Percentiles rank a stretch among this genome's conserved stretches.
phyloP scores from a whole-genome alignment of 192 early-diverging fungal genomes.

The Mortierella hygrophila region DNA sequence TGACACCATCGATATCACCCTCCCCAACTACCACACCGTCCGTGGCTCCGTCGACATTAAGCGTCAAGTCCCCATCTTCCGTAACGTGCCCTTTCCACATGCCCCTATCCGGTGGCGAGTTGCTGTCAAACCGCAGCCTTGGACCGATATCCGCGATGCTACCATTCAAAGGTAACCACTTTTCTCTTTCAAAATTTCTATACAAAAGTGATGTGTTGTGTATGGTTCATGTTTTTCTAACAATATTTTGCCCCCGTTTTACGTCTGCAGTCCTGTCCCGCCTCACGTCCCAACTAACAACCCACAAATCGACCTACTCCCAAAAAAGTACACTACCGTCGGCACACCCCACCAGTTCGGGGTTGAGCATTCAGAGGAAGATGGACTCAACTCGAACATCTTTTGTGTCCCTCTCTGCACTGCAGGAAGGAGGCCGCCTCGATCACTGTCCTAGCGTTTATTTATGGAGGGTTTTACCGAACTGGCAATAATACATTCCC shows the following conservation, averaged over 20 bases:
- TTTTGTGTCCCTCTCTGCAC: slow-evolving; percentile 21
- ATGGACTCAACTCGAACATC: slow-evolving; percentile 31
- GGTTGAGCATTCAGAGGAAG: slow-evolving; percentile 12
- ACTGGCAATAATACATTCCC: slow-evolving; percentile 23
- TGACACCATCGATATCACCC: slow-evolving; percentile 23
- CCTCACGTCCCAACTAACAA: slow-evolving; percentile 14
- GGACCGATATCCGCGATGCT: slow-evolving; percentile 32
- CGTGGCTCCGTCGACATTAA: background rate
- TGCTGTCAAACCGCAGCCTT: slow-evolving; percentile 22
- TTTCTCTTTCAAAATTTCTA: too few species aligned
- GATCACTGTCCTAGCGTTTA: slow-evolving; percentile 27
- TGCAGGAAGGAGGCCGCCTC: background rate
- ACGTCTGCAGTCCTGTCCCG: slow-evolving; percentile 8
- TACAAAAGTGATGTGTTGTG: too few species aligned
- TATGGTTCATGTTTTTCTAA: too few species aligned
- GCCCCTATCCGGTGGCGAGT: slow-evolving; percentile 33
- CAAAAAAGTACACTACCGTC: background rate
- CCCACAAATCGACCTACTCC: background rate
- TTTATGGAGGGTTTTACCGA: slow-evolving; percentile 29
- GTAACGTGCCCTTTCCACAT: slow-evolving; percentile 38
- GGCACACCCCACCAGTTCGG: slow-evolving; percentile 13
- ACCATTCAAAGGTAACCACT: background rate
- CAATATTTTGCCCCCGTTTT: too few species aligned
- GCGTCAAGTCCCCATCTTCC: slow-evolving; percentile 4
- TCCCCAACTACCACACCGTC: slow-evolving; percentile 19